phyloP scores from a whole-genome alignment of 1,139 yeast genomes.

The Blastobotrys illinoisensis region DNA sequence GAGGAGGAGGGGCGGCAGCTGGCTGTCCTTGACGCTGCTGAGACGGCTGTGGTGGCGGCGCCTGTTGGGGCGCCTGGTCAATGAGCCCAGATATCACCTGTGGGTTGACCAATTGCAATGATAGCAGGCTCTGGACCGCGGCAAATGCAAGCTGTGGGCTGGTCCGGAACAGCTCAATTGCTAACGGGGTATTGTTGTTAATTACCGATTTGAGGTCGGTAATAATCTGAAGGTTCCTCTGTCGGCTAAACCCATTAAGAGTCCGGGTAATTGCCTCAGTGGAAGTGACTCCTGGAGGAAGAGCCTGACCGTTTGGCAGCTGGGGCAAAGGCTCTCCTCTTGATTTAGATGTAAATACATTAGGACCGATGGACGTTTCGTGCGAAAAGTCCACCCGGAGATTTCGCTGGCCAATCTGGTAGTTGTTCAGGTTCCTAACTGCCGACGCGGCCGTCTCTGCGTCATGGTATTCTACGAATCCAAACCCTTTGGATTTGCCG shows the following conservation, averaged over 20 bases:
- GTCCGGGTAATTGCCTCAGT: slow-evolving; percentile 55
- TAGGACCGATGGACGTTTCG: slow-evolving; percentile 30
- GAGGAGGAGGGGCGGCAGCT: slow-evolving; percentile 16
- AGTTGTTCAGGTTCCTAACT: slow-evolving; percentile 78
- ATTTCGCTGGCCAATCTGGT: slow-evolving; percentile 65
- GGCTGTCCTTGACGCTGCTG: background rate
- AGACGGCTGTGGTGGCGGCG: slow-evolving; percentile 4
- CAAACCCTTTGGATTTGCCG: slow-evolving; percentile 89
- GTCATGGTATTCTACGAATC: slow-evolving; percentile 72
- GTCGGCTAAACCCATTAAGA: slow-evolving; percentile 49
- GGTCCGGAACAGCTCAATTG: slow-evolving; percentile 55
- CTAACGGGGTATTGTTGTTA: slow-evolving; percentile 51
- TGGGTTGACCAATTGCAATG: slow-evolving; percentile 47
- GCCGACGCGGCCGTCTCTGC: slow-evolving; percentile 85
- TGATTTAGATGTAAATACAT: slow-evolving; percentile 2
- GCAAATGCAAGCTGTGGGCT: slow-evolving; percentile 85
- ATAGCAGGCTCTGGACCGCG: slow-evolving; percentile 65
- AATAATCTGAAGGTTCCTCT: slow-evolving; percentile 47
- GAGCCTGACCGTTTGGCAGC: slow-evolving; percentile 32
- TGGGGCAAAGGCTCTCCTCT: slow-evolving; percentile 21
- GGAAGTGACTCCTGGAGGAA: slow-evolving; percentile 47
- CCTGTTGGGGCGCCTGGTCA: slow-evolving; percentile 10
- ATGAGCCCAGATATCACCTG: slow-evolving; percentile 42
- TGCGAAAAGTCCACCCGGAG: slow-evolving; percentile 62
- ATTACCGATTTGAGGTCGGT: slow-evolving; percentile 65